phyloP scores from a whole-genome alignment of 2,329 filamentous ascomycete genomes.

The Diaporthe sp. region DNA sequence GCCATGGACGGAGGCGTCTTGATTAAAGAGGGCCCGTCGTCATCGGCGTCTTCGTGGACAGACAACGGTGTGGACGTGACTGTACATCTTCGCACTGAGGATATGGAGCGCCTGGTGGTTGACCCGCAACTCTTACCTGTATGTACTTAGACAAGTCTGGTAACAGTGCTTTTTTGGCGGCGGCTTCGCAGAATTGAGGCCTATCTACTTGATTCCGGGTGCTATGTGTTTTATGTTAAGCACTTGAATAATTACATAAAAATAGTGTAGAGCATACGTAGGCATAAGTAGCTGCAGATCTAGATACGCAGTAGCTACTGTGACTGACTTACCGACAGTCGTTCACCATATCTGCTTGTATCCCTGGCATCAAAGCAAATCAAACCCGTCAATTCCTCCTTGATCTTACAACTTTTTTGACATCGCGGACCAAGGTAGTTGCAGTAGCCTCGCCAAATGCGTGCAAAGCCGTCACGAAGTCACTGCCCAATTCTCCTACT shows the following conservation, averaged over 20 bases:
- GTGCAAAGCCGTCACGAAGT: not conserved
- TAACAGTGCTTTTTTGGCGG: not conserved
- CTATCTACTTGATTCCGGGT: not conserved
- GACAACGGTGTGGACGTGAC: not conserved
- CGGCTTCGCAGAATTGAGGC: not conserved
- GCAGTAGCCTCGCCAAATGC: not conserved
- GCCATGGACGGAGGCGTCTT: constrained; percentile 1
- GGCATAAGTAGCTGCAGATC: too few relatives aligned
- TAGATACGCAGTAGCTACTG: not conserved
- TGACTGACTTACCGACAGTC: not conserved
- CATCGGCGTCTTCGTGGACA: not conserved
- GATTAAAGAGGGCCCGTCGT: not conserved
- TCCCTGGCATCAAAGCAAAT: too few relatives aligned
- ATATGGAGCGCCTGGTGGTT: not conserved
- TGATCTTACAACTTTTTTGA: not conserved
- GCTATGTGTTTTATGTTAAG: not conserved
- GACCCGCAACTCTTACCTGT: not conserved
- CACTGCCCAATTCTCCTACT: not conserved
- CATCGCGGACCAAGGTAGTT: not conserved
- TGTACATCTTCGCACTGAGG: not conserved
- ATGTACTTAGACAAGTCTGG: not conserved
- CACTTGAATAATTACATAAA: not conserved
- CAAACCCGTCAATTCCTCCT: not conserved
- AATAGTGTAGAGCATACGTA: too few relatives aligned
- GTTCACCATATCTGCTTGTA: not conserved